phyloP scores from a whole-genome alignment of 495 filamentous ascomycete species.

The Podospora sp. region DNA sequence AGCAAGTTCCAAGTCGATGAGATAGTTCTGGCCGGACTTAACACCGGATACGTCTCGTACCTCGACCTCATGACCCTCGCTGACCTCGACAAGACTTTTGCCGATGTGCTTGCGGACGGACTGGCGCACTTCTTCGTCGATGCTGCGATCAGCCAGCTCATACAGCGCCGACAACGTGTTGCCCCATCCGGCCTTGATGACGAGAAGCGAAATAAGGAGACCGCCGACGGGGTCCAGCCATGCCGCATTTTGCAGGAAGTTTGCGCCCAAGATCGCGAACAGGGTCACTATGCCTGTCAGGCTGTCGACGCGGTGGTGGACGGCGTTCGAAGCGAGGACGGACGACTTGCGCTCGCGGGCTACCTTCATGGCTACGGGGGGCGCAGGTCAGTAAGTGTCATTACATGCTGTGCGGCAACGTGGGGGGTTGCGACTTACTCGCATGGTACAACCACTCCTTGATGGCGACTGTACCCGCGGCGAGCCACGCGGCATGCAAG shows the following conservation, averaged over 20 bases:
- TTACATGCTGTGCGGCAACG: background rate
- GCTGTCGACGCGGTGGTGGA: slow-evolving; percentile 95
- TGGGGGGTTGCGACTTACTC: slow-evolving; percentile 61
- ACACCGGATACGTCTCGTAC: slow-evolving; percentile 76
- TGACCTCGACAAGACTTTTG: slow-evolving; percentile 57
- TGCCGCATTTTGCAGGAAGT: slow-evolving; percentile 75
- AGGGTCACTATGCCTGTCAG: slow-evolving; percentile 92
- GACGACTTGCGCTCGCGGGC: slow-evolving; percentile 93
- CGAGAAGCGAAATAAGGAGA: slow-evolving; percentile 86
- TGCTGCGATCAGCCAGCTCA: slow-evolving; percentile 85
- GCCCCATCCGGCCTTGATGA: slow-evolving; percentile 83
- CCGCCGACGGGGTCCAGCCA: slow-evolving; percentile 98
- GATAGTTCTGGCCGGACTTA: slow-evolving; percentile 93
- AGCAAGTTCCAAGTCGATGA: slow-evolving; percentile 83
- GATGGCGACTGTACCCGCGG: slow-evolving; percentile 83
- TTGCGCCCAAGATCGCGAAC: slow-evolving; percentile 83
- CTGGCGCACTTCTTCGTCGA: slow-evolving; percentile 78
- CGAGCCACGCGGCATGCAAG: slow-evolving; percentile 92
- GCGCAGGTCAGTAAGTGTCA: background rate
- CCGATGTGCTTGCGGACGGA: slow-evolving; percentile 65
- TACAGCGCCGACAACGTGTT: slow-evolving; percentile 81
- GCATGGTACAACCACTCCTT: slow-evolving; percentile 98
- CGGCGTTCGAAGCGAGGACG: slow-evolving; percentile 93
- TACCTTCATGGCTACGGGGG: slow-evolving; percentile 81
- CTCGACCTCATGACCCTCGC: slow-evolving; percentile 55